A percentile compares a stretch with the other conserved stretches of the same genome.
Evolutionary conservation across 2,329 filamentous ascomycete genomes (phyloP).

Genomic region (Parastagonospora nodorum): DNA sequence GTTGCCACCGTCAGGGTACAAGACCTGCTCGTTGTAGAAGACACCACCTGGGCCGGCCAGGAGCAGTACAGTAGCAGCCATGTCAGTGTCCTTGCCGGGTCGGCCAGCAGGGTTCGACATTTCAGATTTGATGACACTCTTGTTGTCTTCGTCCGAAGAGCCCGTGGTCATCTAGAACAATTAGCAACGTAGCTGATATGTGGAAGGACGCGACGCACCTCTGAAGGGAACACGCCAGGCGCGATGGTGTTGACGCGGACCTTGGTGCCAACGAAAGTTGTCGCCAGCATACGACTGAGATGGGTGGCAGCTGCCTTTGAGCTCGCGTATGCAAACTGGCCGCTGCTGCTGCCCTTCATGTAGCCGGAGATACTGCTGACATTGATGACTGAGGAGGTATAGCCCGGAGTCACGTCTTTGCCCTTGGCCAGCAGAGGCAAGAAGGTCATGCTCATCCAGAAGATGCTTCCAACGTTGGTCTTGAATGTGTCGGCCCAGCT

Average conservation of each 20-base stretch:
- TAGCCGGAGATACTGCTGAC: conserved; percentile 58
- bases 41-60: conserved; percentile 57
- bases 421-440: conserved; percentile 60
- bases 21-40: conserved; percentile 60
- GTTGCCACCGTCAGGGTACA: conserved; percentile 56
- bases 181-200: not conserved
- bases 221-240: conserved; percentile 51
- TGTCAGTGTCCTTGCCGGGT: conserved; percentile 49
- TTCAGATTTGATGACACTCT: conserved; percentile 49
- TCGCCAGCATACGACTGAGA: conserved; percentile 53
- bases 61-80: conserved; percentile 50
- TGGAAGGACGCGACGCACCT: conserved; percentile 18
- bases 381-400: conserved; percentile 59
- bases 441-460: conserved; percentile 61
- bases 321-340: conserved; percentile 59
- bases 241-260: conserved; percentile 53
- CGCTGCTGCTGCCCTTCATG: conserved; percentile 55
- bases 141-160: conserved; percentile 53
- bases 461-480: conserved; percentile 58
- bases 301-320: conserved; percentile 57
- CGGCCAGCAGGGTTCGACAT: conserved; percentile 52
- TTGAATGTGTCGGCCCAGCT: conserved; percentile 57
- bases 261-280: conserved; percentile 49
- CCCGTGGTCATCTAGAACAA: conserved; percentile 54
- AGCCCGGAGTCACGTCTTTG: conserved; percentile 51